Percentiles rank a stretch among this genome's conserved stretches.
These are phyloP conservation scores for Mycena citricolor DNA, from an alignment of 1,284 basidiomycete species.

Conservation along the genomic window DNA sequence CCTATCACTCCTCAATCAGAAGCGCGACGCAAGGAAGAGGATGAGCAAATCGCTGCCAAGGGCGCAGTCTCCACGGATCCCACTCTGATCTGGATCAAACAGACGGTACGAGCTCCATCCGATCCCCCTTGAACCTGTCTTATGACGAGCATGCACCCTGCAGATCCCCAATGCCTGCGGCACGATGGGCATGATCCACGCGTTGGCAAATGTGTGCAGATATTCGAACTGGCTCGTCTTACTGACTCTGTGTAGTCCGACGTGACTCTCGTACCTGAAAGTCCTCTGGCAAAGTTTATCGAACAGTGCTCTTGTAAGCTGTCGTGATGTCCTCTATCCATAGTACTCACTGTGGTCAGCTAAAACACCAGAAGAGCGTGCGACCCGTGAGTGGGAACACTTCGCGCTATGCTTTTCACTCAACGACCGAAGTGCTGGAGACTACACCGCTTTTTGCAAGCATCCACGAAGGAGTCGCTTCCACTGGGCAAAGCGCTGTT, in stretches of 20 bases:
- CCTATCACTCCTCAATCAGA: slow-evolving; percentile 61
- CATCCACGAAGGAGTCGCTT: slow-evolving; percentile 73
- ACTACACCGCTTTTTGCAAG: slow-evolving; percentile 72
- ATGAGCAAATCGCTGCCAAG: slow-evolving; percentile 45
- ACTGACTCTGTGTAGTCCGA: slow-evolving; percentile 44
- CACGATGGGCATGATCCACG: slow-evolving; percentile 85
- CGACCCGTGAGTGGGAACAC: slow-evolving; percentile 37
- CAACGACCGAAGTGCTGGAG: slow-evolving; percentile 51
- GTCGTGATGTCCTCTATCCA: no score
- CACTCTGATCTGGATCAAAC: slow-evolving; percentile 73
- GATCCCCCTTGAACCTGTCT: background rate
- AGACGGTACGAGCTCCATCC: slow-evolving; percentile 53
- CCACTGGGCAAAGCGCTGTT: slow-evolving; percentile 65
- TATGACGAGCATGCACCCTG: background rate
- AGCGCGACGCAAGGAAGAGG: slow-evolving; percentile 54
- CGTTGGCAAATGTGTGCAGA: slow-evolving; percentile 65
- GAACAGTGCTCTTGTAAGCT: slow-evolving; percentile 56
- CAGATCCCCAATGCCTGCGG: slow-evolving; percentile 89
- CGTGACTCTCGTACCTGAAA: slow-evolving; percentile 52
- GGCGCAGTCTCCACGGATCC: slow-evolving; percentile 58
- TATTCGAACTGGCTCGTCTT: background rate
- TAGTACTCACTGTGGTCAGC: slow-evolving; percentile 34
- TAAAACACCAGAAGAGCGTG: slow-evolving; percentile 70
- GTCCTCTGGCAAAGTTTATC: slow-evolving; percentile 65
- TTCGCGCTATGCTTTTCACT: background rate